Evolutionary conservation across 257 asterid species (phyloP), one percentile per base, ranked within the genome.

Genomic region (Ligustrum vulgare): DNA sequence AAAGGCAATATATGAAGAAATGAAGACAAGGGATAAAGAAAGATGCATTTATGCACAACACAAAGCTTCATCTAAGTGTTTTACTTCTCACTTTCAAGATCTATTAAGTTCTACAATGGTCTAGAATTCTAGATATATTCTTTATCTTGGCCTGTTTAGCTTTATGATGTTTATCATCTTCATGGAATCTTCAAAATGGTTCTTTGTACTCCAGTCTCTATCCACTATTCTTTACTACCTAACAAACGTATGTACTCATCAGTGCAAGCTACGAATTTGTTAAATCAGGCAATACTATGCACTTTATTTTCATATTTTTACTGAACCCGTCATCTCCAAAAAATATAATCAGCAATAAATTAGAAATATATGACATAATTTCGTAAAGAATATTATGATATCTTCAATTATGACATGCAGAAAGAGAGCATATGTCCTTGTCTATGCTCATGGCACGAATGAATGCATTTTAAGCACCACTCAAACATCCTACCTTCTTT

Each of bases 1-100:
- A 77, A 47, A 72, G 37, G 73, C 62, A 47, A 72, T 25, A 63
- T 58, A 72, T 23, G 69, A 66, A 54, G 23, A 77, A 18, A 60
- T 25, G 8, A 47, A 78, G 72, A 73, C 65, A 54, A 41, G 60
- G 60, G 43, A 47, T 32, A 74, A 34, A 47, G 15, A 65, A 32
- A 23, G 9, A 74, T 58, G 41, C 66, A 25, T 22, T 11, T 25
- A 60, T 60, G 67, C 67, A 60, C 34, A 9, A 60, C 18, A 25
- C 7, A 18, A 54, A 58, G 33, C 34, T 9, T 10, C 67, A 23
- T 60, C 67, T 11, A 25, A 25, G 9, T 23, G 16, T 60, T 23
- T 23, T 32, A 23, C 72, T 64, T 15, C 20, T 67, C 74, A 16
- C 56, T 62, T 79, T 74, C 72, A 31, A 25, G 32, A 72, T 49